Conservation (phyloP, 257 asterid genomes). For the Prunella vulgaris region DNA sequence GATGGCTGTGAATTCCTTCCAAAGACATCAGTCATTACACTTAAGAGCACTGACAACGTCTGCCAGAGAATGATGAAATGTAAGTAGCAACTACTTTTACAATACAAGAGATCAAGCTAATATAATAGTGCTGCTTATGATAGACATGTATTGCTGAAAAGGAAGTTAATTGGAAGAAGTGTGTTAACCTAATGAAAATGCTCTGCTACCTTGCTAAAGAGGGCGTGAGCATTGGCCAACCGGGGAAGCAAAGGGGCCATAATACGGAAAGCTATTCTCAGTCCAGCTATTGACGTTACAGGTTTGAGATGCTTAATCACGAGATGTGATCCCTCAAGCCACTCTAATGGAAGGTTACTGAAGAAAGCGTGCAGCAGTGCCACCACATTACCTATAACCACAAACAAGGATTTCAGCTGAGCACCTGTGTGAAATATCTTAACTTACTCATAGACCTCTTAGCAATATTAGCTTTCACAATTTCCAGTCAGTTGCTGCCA, state of each 20-base stretch:
- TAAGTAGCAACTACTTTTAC: too few relatives aligned
- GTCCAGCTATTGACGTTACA: conserved; percentile 83
- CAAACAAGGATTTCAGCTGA: conserved; percentile 1
- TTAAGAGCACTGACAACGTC: conserved; percentile 69
- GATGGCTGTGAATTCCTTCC: conserved; percentile 76
- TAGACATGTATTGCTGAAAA: background rate
- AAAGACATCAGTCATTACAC: conserved; percentile 76
- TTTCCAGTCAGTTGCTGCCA: conserved; percentile 2
- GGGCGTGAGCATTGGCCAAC: conserved; percentile 80
- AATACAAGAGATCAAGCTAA: too few relatives aligned
- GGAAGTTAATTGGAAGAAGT: background rate
- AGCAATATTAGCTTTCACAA: background rate
- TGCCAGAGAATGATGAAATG: conserved; percentile 24
- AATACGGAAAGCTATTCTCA: conserved; percentile 93
- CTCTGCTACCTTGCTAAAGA: conserved; percentile 92
- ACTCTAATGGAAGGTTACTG: conserved; percentile 88
- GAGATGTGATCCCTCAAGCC: conserved; percentile 92
- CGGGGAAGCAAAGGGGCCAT: conserved; percentile 96
- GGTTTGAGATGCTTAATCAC: conserved; percentile 88
- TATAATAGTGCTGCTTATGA: too few relatives aligned
- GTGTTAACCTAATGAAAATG: too few relatives aligned
- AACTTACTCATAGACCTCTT: background rate
- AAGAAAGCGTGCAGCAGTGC: conserved; percentile 89
- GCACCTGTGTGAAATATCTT: too few relatives aligned
- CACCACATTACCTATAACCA: conserved; percentile 72